Percentiles rank a stretch among this genome's conserved stretches.
Conservation (phyloP, 176 grass and related monocot species). For the Triticum aestivum region DNA sequence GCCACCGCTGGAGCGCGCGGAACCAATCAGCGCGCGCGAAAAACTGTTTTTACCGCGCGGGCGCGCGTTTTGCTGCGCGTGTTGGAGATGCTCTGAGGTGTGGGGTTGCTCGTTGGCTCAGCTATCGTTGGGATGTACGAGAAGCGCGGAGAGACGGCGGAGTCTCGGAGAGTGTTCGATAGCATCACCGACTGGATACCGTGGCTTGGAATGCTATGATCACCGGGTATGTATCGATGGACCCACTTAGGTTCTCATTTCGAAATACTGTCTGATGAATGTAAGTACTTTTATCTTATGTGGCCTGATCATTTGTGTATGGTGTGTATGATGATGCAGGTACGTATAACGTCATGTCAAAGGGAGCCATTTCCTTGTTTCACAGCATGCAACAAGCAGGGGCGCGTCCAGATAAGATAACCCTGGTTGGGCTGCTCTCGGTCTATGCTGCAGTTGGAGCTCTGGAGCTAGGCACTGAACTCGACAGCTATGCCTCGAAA, state of each 20-base stretch:
- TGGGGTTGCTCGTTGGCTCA: too few relatives aligned
- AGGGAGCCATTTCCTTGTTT: constrained; percentile 79
- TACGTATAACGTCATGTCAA: constrained; percentile 76
- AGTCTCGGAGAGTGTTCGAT: too few relatives aligned
- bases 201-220: too few relatives aligned
- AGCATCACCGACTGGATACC: too few relatives aligned
- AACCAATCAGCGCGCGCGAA: too few relatives aligned
- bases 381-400: constrained; percentile 2
- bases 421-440: constrained; percentile 70
- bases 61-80: too few relatives aligned
- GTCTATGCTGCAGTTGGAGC: constrained; percentile 64
- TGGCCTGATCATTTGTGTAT: constrained; percentile 2
- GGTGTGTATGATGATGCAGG: constrained; percentile 43
- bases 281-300: not conserved
- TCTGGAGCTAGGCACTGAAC: constrained; percentile 56
- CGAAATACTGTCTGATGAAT: not conserved
- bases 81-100: too few relatives aligned
- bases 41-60: too few relatives aligned
- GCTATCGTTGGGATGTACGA: too few relatives aligned
- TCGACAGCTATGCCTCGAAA: constrained; percentile 51
- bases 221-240: too few relatives aligned
- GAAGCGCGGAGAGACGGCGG: too few relatives aligned
- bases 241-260: not conserved
- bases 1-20: too few relatives aligned
- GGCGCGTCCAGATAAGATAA: constrained; percentile 64